Base-by-base conservation (phyloP, 208 protist species). In the Crithidia sp. region DNA sequence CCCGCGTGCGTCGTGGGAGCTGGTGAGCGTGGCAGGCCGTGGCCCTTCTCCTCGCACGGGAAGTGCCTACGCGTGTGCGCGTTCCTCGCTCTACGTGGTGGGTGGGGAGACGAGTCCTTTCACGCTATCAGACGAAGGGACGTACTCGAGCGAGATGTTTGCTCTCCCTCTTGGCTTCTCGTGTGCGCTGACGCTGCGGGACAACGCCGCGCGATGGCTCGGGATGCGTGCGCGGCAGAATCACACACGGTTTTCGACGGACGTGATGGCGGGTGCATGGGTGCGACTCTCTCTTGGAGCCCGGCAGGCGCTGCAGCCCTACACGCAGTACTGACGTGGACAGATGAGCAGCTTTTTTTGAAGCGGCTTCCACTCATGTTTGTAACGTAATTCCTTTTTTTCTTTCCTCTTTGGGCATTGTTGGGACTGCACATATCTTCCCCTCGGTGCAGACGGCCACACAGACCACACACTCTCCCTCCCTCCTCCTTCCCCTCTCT, bases 41-140 rank as follows among this genome's bases (percentile, higher is more conserved):
- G 63, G 71, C 3, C 89, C 88, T 16, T 84, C 72, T 13, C 75
- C 86, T 2, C 85, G 92, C 66, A 96, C 85, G 56, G 92, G 92
- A 40, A 74, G 82, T 65, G 69, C 82, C 14, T 86, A 72, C 67
- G 79, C 69, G 5, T 57, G 84, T 9, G 78, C 84, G 5, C 71
- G 81, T 10, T 79, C 79, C n/a, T 75, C 84, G n/a, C 66, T 96
- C 7, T 94, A 90, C 71, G 58, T 94, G 36, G 66, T 92, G 13
- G 92, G 89, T 7, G 92, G 92, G 3, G 92, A 96, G 82, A 40
- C 83, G 47, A 43, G 71, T 10, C 50, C 55, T 5, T 44, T 59
- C 19, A 56, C 62, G 49, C 66, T 64, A 12, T 55, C 72, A 37
- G 60, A 61, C 28, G 7, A 74, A 17, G 60, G 80, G 16, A 36